Percentiles rank a stretch among this genome's conserved stretches.
phyloP scores from a whole-genome alignment of 306 rosid genomes.

The Canavalia gladiata region DNA sequence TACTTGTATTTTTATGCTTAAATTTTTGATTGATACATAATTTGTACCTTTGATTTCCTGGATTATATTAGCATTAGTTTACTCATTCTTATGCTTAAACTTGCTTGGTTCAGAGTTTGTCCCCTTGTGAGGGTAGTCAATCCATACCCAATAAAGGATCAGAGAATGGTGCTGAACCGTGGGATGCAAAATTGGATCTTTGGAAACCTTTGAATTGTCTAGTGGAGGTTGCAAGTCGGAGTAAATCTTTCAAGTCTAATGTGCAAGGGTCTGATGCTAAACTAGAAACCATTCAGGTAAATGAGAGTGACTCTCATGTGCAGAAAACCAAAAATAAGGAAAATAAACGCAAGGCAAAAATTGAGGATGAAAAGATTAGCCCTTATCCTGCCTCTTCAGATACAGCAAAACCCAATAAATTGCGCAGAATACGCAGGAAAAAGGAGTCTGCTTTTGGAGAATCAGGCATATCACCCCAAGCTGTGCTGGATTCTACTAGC shows the following conservation, averaged over 20 bases:
- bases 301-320: conserved; percentile 56
- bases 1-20: conserved; percentile 19
- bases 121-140: conserved; percentile 69
- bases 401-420: conserved; percentile 65
- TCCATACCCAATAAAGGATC: conserved; percentile 63
- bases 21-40: conserved; percentile 59
- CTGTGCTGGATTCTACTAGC: conserved; percentile 66
- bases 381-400: conserved; percentile 57
- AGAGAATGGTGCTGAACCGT: conserved; percentile 66
- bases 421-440: conserved; percentile 75
- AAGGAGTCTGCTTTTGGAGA: conserved; percentile 73
- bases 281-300: conserved; percentile 56
- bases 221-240: conserved; percentile 93
- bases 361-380: conserved; percentile 69
- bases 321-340: conserved; percentile 73
- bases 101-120: conserved; percentile 64
- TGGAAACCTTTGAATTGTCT: conserved; percentile 93
- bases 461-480: conserved; percentile 73
- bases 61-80: conserved; percentile 29
- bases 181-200: conserved; percentile 81
- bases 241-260: conserved; percentile 80
- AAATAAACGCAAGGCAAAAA: conserved; percentile 67
- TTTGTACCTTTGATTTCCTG: conserved; percentile 47
- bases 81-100: conserved; percentile 29
- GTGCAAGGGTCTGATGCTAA: conserved; percentile 68